Conservation (phyloP, 2,329 filamentous ascomycete species). For the Purpureocillium lavendulum region DNA sequence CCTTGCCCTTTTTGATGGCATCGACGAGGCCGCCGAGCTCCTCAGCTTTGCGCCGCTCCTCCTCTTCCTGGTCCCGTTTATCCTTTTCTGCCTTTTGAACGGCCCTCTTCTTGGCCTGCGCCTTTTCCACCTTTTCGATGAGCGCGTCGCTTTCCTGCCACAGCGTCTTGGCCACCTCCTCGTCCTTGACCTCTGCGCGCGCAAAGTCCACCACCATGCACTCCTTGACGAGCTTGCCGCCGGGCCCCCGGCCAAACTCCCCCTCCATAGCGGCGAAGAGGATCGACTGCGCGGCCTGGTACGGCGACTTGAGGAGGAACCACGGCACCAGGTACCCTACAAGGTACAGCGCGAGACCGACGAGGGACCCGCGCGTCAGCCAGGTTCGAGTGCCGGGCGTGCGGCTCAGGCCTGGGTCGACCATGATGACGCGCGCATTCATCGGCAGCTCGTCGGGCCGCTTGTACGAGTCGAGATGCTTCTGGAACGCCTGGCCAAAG, state of each 20-base stretch:
- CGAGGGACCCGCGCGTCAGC: conserved; percentile 75
- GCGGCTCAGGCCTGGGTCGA: conserved; percentile 76
- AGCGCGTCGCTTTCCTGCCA: conserved; percentile 86
- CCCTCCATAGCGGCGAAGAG: conserved; percentile 80
- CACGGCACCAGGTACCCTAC: conserved; percentile 74
- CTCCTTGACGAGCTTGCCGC: conserved; percentile 78
- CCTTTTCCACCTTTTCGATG: conserved; percentile 74
- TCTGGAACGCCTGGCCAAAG: conserved; percentile 86
- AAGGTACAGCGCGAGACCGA: conserved; percentile 71
- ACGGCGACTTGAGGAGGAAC: conserved; percentile 77
- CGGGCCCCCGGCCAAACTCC: conserved; percentile 52
- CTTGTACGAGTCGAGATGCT: conserved; percentile 77
- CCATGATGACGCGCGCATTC: conserved; percentile 76
- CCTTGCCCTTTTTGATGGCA: conserved; percentile 34
- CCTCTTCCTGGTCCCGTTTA: conserved; percentile 21
- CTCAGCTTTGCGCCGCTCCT: conserved; percentile 22
- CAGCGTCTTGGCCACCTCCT: conserved; percentile 70
- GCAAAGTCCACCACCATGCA: conserved; percentile 69
- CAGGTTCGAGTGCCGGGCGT: conserved; percentile 85
- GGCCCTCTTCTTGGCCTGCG: conserved; percentile 52
- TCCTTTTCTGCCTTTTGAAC: conserved; percentile 28
- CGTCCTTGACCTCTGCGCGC: conserved; percentile 67
- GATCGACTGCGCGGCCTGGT: conserved; percentile 79
- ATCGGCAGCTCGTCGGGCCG: conserved; percentile 75
- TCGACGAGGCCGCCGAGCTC: conserved; percentile 30